Evolutionary conservation across 176 grass and related monocot genomes (phyloP), one percentile per base, ranked within the genome.

Genomic region (Eragrostis curvula): DNA sequence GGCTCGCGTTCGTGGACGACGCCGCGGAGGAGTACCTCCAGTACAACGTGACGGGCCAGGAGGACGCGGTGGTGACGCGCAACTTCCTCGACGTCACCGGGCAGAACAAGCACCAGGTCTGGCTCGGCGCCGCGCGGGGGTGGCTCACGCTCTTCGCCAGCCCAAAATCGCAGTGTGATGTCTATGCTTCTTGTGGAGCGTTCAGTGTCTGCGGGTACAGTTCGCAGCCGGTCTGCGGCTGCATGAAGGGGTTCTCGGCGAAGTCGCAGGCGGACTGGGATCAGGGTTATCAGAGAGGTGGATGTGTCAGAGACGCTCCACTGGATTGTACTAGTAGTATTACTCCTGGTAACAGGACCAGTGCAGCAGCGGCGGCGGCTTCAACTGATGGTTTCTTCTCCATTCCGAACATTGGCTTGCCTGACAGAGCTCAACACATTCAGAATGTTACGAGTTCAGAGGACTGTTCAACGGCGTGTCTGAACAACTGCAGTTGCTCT

Each of bases 401-500:
- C 6, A 78, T 92, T 66, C 2, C 21, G 0, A 6, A 7, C 44
- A 36, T 87, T 3, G 75, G 5, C 8, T 71, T 87, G 47, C 90
- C 84, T 18, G 71, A 72, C 20, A 64, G 55, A 39, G 30, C 65
- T 7, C 30, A 25, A 5, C 17, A 42, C 9, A 8, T 85, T 8
- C 17, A 63, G 1, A 40, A 47, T 25, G 30, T 23, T 20, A 49
- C 18, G 11, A 84, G 80, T 20, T 48, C 24, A 6, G 55, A 15
- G 23, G 71, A 81, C 6, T 92, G 90, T 53, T 43, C 57, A 3
- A 24, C 18, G 23, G 79, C 46, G 8, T 92, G 86, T 8, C 57
- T 86, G 55, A 83, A 40, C 2, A 83, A 86, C 49, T 92, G 86
- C 74, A 61, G 83, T 10, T 92, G 86, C 51, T 67, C 28, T 28